Evolutionary conservation across 257 asterid species (phyloP).

Genomic region (Vinca minor): DNA sequence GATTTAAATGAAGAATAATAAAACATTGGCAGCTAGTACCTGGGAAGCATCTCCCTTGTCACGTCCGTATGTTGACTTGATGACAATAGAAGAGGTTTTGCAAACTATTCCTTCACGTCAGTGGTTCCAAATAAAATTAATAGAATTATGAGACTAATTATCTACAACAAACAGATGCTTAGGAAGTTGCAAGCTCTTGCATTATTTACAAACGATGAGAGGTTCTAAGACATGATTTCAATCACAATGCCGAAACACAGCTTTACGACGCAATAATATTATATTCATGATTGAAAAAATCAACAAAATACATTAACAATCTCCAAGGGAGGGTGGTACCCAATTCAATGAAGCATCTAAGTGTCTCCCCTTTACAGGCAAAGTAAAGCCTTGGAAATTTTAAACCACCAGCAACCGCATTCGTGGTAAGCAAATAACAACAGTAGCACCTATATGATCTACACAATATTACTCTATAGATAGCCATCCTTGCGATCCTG

Average conservation of each 20-base stretch:
- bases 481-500: slow-evolving; percentile 92
- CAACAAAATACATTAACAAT: not conserved
- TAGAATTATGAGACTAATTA: not conserved
- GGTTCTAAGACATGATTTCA: not conserved
- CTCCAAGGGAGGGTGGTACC: not conserved
- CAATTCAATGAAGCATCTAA: not conserved
- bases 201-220: not conserved
- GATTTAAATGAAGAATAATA: not conserved
- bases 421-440: too few relatives aligned
- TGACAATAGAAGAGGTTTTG: too few relatives aligned
- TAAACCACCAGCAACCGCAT: not conserved
- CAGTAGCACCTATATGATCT: not conserved
- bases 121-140: too few relatives aligned
- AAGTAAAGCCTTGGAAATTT: too few relatives aligned
- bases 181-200: not conserved
- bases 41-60: not conserved
- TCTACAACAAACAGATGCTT: not conserved
- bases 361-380: slow-evolving; percentile 1
- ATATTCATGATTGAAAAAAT: not conserved
- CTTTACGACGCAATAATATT: not conserved
- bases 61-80: not conserved
- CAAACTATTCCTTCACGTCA: too few relatives aligned
- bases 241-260: not conserved
- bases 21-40: not conserved
- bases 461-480: slow-evolving; percentile 19